Percentiles rank a stretch among this genome's conserved stretches.
Conservation (phyloP, 2,329 filamentous ascomycete species). For the Monosporascus ibericus region DNA sequence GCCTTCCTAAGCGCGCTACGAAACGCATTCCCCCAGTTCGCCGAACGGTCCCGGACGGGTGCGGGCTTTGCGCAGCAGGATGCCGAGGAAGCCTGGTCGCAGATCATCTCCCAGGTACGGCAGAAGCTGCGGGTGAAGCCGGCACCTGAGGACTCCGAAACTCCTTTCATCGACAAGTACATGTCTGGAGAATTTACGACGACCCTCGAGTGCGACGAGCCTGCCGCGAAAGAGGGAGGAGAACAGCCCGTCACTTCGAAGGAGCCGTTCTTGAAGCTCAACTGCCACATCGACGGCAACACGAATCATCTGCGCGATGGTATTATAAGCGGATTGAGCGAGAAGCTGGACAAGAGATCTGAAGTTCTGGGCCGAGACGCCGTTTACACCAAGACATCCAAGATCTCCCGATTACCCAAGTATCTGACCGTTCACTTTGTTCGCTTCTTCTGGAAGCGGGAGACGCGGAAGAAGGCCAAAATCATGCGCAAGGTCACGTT, state of each 20-base stretch:
- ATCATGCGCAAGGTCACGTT: slow-evolving; percentile 99
- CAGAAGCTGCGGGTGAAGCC: slow-evolving; percentile 67
- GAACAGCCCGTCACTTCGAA: slow-evolving; percentile 62
- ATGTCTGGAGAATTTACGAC: slow-evolving; percentile 79
- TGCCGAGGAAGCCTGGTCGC: slow-evolving; percentile 96
- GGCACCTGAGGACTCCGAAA: slow-evolving; percentile 38
- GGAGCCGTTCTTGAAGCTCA: slow-evolving; percentile 83
- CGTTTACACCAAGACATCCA: slow-evolving; percentile 83
- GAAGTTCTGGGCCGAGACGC: slow-evolving; percentile 71
- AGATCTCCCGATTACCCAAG: slow-evolving; percentile 84
- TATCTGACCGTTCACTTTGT: slow-evolving; percentile 97
- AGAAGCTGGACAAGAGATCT: slow-evolving; percentile 88
- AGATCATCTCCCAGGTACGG: slow-evolving; percentile 79
- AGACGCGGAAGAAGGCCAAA: slow-evolving; percentile 97
- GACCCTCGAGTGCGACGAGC: slow-evolving; percentile 76
- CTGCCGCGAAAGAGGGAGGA: slow-evolving; percentile 64
- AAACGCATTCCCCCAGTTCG: slow-evolving; percentile 82
- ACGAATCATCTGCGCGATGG: slow-evolving; percentile 92
- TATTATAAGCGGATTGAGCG: slow-evolving; percentile 71
- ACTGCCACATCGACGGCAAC: slow-evolving; percentile 85
- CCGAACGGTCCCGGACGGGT: slow-evolving; percentile 76
- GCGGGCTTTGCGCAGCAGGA: slow-evolving; percentile 94
- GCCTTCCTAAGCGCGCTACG: slow-evolving; percentile 79
- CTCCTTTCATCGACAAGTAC: slow-evolving; percentile 84
- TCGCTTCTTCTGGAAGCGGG: slow-evolving; percentile 95